Base-by-base conservation (phyloP, 1,284 basidiomycete species). In the Ustilago vetiveriae region DNA sequence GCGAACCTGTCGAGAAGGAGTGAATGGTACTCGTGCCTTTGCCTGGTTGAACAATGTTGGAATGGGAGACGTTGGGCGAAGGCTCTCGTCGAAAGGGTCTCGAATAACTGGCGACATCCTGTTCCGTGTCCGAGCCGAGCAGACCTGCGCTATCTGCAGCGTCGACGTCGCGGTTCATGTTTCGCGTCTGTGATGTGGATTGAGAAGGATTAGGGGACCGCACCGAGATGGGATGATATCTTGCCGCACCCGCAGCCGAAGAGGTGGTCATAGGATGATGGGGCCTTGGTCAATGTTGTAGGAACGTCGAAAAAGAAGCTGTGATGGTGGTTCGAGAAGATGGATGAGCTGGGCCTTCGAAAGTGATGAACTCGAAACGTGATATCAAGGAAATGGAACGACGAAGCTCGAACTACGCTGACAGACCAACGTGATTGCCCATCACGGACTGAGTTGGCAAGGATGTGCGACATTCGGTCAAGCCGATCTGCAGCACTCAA, bases 21-120 rank as follows among this genome's bases (percentile, higher is more conserved):
- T 59, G 57, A 21, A 47, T 11, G 5, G 49, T 59, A 23, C 38
- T 33, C 6, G 57, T 59, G n/a, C 43, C 49, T 22, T 35, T 47
- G 30, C 49, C 57, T 13, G 49, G 57, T 13, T 52, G 55, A 6
- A 58, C 55, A 22, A 58, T 58, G 48, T 58, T 51, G 37, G 47
- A 58, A 29, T 51, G 43, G 4, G 36, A 41, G 7, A 58, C 48
- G 21, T 41, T 45, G 29, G 55, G 48, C 10, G 55, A 45, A 22
- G 55, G 48, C 9, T 51, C 44, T 21, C 36, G 26, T 23, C 47
- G 46, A 41, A 57, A 57, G 11, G 54, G 41, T 29, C 54, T 41
- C 19, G 54, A 57, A 29, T 50, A 57, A 33, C 46, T 50, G 26
- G 16, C 44, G 13, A 36, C 45, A 10, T 42, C 40, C 6, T 26